Conservation (phyloP, 2,329 filamentous ascomycete species). For the Talaromyces sp. region DNA sequence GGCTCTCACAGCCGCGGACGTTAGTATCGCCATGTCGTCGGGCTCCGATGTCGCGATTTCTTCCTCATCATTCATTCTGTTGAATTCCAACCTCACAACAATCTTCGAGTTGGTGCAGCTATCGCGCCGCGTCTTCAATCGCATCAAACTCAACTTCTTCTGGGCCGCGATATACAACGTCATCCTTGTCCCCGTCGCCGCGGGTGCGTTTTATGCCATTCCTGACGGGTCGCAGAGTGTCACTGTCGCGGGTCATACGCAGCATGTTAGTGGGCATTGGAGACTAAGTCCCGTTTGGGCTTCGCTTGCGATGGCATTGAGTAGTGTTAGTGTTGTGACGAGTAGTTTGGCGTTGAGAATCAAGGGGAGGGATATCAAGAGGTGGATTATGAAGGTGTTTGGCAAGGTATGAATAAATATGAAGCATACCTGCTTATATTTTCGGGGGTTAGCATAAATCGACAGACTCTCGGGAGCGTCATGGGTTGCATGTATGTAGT, state of each 20-base stretch:
- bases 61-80: slow-evolving; percentile 75
- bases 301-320: slow-evolving; percentile 85
- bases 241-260: slow-evolving; percentile 24
- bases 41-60: slow-evolving; percentile 81
- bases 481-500: neutral
- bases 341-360: slow-evolving; percentile 73
- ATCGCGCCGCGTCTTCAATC: slow-evolving; percentile 67
- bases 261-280: slow-evolving; percentile 40
- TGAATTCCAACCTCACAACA: slow-evolving; percentile 66
- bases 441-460: neutral
- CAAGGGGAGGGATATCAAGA: slow-evolving; percentile 22
- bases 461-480: neutral
- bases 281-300: slow-evolving; percentile 65
- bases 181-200: slow-evolving; percentile 73
- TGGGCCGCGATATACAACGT: slow-evolving; percentile 85
- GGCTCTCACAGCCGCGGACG: slow-evolving; percentile 73
- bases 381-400: neutral
- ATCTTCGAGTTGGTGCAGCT: slow-evolving; percentile 72
- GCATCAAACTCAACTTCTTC: slow-evolving; percentile 79
- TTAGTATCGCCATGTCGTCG: slow-evolving; percentile 77
- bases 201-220: slow-evolving; percentile 70
- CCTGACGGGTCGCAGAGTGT: slow-evolving; percentile 39
- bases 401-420: neutral
- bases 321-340: slow-evolving; percentile 81
- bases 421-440: neutral